phyloP scores from a whole-genome alignment of 2,329 filamentous ascomycete genomes.

The Pseudodiploospora longispora region DNA sequence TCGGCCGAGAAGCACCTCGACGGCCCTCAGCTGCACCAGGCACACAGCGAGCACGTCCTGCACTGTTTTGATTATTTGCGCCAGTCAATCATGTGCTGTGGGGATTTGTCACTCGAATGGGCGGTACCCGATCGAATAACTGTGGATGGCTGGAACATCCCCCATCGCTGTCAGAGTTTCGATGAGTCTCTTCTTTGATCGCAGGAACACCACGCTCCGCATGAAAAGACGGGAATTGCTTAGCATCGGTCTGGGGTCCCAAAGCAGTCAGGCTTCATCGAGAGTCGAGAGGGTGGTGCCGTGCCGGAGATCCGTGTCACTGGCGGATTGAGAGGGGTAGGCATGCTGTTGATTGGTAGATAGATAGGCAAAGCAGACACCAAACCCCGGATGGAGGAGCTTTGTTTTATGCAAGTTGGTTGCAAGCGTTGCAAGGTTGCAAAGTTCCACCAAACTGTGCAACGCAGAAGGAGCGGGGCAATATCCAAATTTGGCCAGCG shows the following conservation, averaged over 20 bases:
- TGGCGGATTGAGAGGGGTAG: too few relatives aligned
- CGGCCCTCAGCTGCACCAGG: background rate
- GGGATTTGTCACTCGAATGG: background rate
- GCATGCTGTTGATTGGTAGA: too few relatives aligned
- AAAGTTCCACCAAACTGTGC: too few relatives aligned
- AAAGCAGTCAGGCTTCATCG: background rate
- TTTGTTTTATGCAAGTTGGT: too few relatives aligned
- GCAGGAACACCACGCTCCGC: background rate
- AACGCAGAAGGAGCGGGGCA: too few relatives aligned
- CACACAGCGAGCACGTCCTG: background rate
- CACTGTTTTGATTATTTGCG: conserved; percentile 1
- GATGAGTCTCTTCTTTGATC: background rate
- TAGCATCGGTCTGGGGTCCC: background rate
- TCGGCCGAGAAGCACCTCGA: too few relatives aligned
- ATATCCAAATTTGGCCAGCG: too few relatives aligned
- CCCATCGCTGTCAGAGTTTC: conserved; percentile 1
- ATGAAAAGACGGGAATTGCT: conserved; percentile 1
- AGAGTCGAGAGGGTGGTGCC: background rate
- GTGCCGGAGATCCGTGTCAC: too few relatives aligned
- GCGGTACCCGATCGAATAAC: background rate
- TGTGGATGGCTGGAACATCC: background rate
- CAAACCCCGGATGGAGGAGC: too few relatives aligned
- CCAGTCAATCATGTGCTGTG: background rate
- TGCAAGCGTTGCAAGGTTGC: too few relatives aligned
- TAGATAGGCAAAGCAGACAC: too few relatives aligned